Base-by-base conservation (phyloP, 805 yeast genomes). In the Candida nitratophila region DNA sequence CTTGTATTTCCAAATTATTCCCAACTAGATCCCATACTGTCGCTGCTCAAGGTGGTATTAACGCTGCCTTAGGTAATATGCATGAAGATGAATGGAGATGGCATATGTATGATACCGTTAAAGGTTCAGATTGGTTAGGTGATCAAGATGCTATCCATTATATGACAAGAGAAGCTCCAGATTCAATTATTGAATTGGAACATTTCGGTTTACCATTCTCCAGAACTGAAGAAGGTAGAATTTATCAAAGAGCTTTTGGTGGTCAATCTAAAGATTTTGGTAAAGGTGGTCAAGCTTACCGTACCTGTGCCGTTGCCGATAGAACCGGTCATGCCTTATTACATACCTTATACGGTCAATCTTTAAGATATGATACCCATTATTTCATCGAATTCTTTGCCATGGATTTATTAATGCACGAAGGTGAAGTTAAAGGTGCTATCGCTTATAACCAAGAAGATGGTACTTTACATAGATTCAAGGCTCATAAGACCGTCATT, bases 31-130 rank as follows among this genome's bases (percentile, higher is more conserved):
- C 97, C 17, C 99, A 91, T 66, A 91, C 99, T 19, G 99, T 91
- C 42, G 98, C 98, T 46, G 99, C 99, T 42, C 99, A 91, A 71
- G 99, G 99, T 71, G 99, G 99, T 73, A 93, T 91, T 70, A 91
- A 91, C 61, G 99, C 98, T 54, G 99, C 99, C 27, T 76, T 91
- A 53, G 99, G 98, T 56, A 91, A 91, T 76, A 91, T 91, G 96
- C 98, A 93, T 73, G 76, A 79, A 55, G 99, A 91, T 68, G 90
- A 90, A 73, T 91, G 99, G 99, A 95, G 87, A 69, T 93, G 98
- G 97, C 99, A 91, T 69, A 90, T 91, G 97, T 91, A 93, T 70
- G 99, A 91, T 65, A 91, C 99, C 58, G 98, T 91, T 57, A 91
- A 91, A 73, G 99, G 99, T 52, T 89, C 97, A 10, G 99, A 91